phyloP scores from a whole-genome alignment of 345 rosid genomes.

The Eucalyptus dawsonii region DNA sequence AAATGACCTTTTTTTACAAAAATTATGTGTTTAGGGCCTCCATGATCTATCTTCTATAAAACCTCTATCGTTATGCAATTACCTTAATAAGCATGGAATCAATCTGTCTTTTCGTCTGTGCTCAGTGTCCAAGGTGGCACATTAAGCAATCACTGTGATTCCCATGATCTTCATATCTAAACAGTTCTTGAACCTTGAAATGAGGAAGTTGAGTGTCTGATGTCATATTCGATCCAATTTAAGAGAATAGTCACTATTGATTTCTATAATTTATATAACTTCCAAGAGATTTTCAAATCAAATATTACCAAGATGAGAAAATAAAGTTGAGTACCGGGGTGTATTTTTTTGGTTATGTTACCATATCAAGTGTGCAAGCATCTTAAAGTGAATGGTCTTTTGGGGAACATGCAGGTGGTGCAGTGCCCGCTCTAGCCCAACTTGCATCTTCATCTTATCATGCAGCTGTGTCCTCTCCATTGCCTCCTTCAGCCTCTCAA shows the following conservation, averaged over 20 bases:
- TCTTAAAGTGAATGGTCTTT: neutral
- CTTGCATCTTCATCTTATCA: slow-evolving; percentile 73
- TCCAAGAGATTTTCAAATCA: neutral
- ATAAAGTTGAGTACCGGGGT: neutral
- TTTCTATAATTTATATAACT: neutral
- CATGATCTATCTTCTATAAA: neutral
- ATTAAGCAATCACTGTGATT: neutral
- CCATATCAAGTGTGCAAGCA: neutral
- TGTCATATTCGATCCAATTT: neutral
- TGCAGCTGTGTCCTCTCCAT: slow-evolving; percentile 34
- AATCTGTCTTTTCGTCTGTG: neutral
- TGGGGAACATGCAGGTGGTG: slow-evolving; percentile 52
- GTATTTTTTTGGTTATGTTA: neutral
- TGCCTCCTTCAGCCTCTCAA: slow-evolving; percentile 22
- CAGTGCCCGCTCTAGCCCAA: slow-evolving; percentile 73
- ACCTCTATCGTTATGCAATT: neutral
- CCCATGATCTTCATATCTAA: neutral
- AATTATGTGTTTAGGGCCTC: neutral
- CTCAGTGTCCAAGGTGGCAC: neutral
- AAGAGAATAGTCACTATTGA: neutral
- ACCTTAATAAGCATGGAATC: neutral
- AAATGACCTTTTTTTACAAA: neutral
- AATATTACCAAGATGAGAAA: neutral
- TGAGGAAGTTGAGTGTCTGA: neutral
- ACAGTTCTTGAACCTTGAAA: neutral